These are phyloP conservation scores for Stephania cephalantha DNA, from an alignment of 164 flowering plant genomes.

Conservation along the genomic window DNA sequence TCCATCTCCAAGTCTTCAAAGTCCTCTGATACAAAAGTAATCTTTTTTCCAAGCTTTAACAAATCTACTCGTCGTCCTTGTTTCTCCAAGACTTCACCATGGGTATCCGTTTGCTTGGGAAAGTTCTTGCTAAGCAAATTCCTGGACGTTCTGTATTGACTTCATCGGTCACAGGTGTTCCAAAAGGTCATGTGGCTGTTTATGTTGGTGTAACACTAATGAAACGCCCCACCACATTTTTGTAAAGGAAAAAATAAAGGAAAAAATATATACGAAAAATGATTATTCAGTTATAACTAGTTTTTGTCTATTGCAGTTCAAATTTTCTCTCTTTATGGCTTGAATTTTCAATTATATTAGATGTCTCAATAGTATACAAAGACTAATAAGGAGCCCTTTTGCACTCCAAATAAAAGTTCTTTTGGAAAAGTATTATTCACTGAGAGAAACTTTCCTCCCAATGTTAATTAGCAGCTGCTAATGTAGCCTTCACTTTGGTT, in stretches of 20 bases:
- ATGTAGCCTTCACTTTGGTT: background rate
- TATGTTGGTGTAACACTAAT: background rate
- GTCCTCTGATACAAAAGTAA: background rate
- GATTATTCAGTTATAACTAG: background rate
- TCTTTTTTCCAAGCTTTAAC: background rate
- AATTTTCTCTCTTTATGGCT: background rate
- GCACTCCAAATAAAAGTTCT: too few species aligned
- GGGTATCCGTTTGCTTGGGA: constrained; percentile 18
- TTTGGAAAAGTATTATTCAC: too few species aligned
- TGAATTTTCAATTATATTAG: background rate
- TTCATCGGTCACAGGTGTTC: background rate
- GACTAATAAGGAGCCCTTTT: background rate
- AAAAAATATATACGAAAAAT: constrained; percentile 5
- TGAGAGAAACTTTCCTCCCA: too few species aligned
- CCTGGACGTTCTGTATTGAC: background rate
- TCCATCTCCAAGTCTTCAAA: background rate
- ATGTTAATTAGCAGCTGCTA: background rate
- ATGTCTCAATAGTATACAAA: background rate
- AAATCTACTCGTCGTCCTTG: background rate
- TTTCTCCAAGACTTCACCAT: background rate
- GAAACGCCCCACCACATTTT: background rate
- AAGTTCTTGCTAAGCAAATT: constrained; percentile 14
- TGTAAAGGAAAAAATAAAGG: background rate
- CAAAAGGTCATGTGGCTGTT: background rate
- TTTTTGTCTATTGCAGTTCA: background rate